phyloP scores from a whole-genome alignment of 495 filamentous ascomycete genomes.

The Parmelia sp. region DNA sequence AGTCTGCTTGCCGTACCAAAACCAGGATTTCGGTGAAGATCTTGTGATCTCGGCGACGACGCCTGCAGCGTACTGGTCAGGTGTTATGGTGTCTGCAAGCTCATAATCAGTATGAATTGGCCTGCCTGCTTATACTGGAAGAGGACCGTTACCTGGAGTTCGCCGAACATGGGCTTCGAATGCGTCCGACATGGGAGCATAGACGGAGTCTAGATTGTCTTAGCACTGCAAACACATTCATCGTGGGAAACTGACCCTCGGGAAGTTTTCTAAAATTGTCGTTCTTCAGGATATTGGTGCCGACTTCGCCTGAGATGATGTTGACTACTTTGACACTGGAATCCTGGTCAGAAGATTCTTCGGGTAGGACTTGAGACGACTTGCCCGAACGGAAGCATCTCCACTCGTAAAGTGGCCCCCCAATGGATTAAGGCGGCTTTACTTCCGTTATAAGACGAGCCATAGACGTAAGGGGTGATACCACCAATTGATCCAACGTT shows the following conservation, averaged over 20 bases:
- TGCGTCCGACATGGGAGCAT: not conserved
- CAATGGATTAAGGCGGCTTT: conserved; percentile 34
- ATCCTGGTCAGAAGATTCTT: no score
- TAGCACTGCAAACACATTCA: no score
- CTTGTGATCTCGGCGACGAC: not conserved
- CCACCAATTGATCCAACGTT: conserved; percentile 34
- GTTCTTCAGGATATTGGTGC: conserved; percentile 33
- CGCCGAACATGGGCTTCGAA: no score
- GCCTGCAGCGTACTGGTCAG: not conserved
- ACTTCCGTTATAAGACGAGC: conserved; percentile 32
- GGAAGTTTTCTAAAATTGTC: conserved; percentile 25
- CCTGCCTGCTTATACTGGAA: no score
- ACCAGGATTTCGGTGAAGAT: not conserved
- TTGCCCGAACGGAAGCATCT: conserved; percentile 33
- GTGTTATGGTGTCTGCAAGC: not conserved
- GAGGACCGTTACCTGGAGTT: not conserved
- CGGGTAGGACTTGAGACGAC: no score
- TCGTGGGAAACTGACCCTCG: no score
- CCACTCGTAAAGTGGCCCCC: conserved; percentile 30
- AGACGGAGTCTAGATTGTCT: not conserved
- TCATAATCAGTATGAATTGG: no score
- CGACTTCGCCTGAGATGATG: conserved; percentile 33
- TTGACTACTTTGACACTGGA: conserved; percentile 22
- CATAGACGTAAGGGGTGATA: conserved; percentile 32
- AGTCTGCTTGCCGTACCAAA: not conserved